These are phyloP conservation scores for Ploettnerulaceae sp. DNA, from an alignment of 2,329 filamentous ascomycete genomes.

Conservation along the genomic window DNA sequence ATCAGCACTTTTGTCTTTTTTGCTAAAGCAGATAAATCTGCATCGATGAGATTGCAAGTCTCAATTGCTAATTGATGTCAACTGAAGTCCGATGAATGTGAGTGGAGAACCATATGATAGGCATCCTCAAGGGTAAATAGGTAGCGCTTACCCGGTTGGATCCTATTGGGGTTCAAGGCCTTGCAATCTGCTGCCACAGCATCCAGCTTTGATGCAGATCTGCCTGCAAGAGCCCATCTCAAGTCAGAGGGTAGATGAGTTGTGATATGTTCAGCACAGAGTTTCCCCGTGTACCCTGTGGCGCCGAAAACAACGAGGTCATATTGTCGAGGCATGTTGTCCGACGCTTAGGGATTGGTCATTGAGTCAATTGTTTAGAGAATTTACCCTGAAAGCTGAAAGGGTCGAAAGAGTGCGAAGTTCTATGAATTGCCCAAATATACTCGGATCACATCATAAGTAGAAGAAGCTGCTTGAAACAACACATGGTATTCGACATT, in stretches of 20 bases:
- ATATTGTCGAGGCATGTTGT: constrained; percentile 40
- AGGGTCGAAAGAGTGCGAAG: no score
- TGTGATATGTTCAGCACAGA: constrained; percentile 71
- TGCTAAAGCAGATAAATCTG: constrained; percentile 44
- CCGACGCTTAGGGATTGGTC: neutral
- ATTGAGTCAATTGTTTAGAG: neutral
- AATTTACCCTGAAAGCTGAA: neutral
- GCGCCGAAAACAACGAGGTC: constrained; percentile 64
- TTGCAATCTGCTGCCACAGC: constrained; percentile 63
- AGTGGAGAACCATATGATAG: neutral
- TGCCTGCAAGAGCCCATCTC: constrained; percentile 84
- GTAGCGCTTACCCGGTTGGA: constrained; percentile 55
- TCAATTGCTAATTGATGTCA: constrained; percentile 44
- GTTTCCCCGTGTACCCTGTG: constrained; percentile 78
- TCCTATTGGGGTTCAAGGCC: constrained; percentile 61
- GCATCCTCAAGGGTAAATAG: neutral
- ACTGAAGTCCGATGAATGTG: neutral
- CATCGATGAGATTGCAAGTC: constrained; percentile 43
- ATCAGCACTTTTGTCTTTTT: constrained; percentile 54
- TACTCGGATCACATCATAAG: no score
- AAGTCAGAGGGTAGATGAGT: constrained; percentile 66
- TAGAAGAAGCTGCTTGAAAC: no score
- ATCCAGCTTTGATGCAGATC: constrained; percentile 71
- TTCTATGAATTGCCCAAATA: no score
- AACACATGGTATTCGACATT: no score